Conservation (phyloP, 2,329 filamentous ascomycete species). For the Ascocoryne sarcoides region DNA sequence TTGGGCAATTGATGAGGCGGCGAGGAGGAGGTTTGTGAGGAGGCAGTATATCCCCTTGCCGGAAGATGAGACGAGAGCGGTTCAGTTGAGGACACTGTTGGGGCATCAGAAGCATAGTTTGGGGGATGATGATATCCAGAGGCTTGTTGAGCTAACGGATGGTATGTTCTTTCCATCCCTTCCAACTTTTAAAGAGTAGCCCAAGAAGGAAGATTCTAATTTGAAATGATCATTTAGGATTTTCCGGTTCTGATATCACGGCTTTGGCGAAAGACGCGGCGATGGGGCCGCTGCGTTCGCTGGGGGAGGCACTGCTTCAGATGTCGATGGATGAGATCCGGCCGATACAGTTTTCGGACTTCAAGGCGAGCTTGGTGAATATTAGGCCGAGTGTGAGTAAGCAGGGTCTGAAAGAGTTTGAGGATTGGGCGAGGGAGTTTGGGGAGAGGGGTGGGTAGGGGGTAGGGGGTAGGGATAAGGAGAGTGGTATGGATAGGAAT, state of each 20-base stretch:
- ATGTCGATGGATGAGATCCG: slow-evolving; percentile 94
- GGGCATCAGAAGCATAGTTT: slow-evolving; percentile 69
- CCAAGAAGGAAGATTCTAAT: background rate
- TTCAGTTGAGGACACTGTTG: slow-evolving; percentile 70
- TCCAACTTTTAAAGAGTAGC: no score
- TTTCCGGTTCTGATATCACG: slow-evolving; percentile 94
- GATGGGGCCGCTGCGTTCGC: slow-evolving; percentile 85
- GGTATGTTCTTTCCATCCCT: slow-evolving; percentile 14
- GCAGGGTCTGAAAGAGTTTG: slow-evolving; percentile 76
- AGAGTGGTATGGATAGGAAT: background rate
- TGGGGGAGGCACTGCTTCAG: slow-evolving; percentile 80
- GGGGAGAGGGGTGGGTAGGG: slow-evolving; percentile 75
- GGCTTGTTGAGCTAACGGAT: slow-evolving; percentile 72
- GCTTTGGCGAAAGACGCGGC: slow-evolving; percentile 94
- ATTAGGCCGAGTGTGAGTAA: slow-evolving; percentile 88
- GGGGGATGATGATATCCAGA: slow-evolving; percentile 59
- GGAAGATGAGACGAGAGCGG: slow-evolving; percentile 69
- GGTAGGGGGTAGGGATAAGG: background rate
- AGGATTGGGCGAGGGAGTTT: slow-evolving; percentile 90
- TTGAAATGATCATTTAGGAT: slow-evolving; percentile 48
- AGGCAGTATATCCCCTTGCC: slow-evolving; percentile 94
- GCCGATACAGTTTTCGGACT: slow-evolving; percentile 75
- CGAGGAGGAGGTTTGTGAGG: slow-evolving; percentile 79
- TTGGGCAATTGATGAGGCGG: slow-evolving; percentile 97
- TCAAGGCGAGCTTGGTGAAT: slow-evolving; percentile 70